These are phyloP conservation scores for Colletotrichum navitas DNA, from an alignment of 2,329 filamentous ascomycete genomes.

Conservation along the genomic window DNA sequence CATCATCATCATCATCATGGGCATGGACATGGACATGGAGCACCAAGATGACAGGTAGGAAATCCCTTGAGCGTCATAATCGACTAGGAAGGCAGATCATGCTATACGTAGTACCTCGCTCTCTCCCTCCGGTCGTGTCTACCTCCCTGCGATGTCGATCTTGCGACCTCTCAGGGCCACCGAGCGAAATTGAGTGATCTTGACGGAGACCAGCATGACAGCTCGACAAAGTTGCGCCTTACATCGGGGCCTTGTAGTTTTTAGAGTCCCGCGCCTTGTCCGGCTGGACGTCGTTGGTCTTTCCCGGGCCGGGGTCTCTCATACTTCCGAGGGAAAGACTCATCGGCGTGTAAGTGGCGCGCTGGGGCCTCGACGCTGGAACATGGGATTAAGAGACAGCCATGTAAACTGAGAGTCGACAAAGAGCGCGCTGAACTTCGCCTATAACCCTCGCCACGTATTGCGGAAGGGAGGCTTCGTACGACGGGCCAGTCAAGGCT, in stretches of 20 bases:
- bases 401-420: neutral
- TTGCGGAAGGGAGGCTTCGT: neutral
- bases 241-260: neutral
- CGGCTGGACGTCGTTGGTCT: neutral
- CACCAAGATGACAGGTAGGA: neutral
- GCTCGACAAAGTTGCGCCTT: neutral
- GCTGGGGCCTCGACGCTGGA: too few relatives aligned
- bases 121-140: neutral
- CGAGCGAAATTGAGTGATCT: neutral
- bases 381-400: neutral
- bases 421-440: neutral
- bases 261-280: neutral
- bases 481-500: too few relatives aligned
- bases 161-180: neutral
- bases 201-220: neutral
- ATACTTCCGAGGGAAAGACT: neutral
- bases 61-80: neutral
- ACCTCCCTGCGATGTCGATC: constrained; percentile 5
- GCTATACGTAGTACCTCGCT: neutral
- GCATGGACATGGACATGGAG: neutral
- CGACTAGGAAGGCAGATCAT: neutral
- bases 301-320: neutral
- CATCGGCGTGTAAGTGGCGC: too few relatives aligned
- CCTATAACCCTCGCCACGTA: neutral
- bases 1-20: too few relatives aligned